Conservation (phyloP, 495 filamentous ascomycete genomes). For the Lasiosphaeria ovina region DNA sequence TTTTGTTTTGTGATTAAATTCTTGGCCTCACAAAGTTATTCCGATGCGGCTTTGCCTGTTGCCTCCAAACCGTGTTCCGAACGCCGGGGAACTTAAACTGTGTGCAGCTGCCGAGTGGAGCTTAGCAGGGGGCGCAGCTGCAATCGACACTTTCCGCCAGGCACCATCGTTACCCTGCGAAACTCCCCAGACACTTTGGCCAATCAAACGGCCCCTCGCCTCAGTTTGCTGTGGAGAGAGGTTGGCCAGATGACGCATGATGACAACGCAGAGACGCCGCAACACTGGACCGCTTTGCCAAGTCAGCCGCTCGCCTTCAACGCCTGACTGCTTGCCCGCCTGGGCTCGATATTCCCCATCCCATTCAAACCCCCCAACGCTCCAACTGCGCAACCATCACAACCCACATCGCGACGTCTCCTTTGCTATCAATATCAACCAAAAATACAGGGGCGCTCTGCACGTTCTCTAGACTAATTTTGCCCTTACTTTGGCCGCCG, state of each 20-base stretch:
- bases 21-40: constrained; percentile 26
- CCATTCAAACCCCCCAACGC: too few relatives aligned
- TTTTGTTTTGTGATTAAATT: too few relatives aligned
- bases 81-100: neutral
- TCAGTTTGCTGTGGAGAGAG: neutral
- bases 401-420: too few relatives aligned
- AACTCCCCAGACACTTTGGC: neutral
- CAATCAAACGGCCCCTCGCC: neutral
- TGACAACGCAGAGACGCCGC: neutral
- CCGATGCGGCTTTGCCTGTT: too few relatives aligned
- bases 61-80: neutral
- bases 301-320: too few relatives aligned
- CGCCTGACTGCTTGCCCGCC: too few relatives aligned
- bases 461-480: too few relatives aligned
- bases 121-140: neutral
- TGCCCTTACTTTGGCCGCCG: neutral
- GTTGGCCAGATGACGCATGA: neutral
- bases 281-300: neutral
- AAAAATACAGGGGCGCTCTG: too few relatives aligned
- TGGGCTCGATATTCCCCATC: too few relatives aligned
- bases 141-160: neutral
- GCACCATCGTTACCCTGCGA: neutral
- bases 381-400: too few relatives aligned
- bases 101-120: neutral
- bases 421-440: too few relatives aligned